Conservation (phyloP, 306 rosid species). For the Ammopiptanthus mongolicus region DNA sequence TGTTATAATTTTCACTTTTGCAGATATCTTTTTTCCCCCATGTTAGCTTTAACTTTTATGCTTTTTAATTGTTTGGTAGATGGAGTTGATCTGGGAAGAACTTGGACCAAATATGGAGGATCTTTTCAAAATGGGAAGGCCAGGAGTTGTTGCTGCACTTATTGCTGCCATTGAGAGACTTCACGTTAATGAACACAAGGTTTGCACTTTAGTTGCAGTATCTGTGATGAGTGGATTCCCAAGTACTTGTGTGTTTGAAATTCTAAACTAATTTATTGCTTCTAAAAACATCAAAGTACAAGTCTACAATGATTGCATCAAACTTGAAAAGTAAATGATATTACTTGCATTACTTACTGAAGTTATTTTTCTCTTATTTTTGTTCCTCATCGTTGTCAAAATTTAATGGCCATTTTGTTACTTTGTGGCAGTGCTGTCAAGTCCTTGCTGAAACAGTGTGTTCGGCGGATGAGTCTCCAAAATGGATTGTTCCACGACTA, state of each 20-base stretch:
- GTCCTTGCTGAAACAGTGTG: slow-evolving; percentile 66
- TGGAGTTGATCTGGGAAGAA: slow-evolving; percentile 84
- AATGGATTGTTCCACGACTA: slow-evolving; percentile 72
- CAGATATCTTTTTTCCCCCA: not conserved
- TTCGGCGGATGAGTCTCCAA: slow-evolving; percentile 50
- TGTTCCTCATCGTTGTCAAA: slow-evolving; percentile 19
- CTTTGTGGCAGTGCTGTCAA: slow-evolving; percentile 65
- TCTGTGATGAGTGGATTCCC: slow-evolving; percentile 20
- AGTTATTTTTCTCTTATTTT: slow-evolving; percentile 20
- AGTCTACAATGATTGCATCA: not conserved
- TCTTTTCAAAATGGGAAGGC: slow-evolving; percentile 76
- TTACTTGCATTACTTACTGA: not conserved
- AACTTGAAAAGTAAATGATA: not conserved
- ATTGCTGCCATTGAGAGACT: slow-evolving; percentile 82
- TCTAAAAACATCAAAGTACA: not conserved
- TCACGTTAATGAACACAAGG: slow-evolving; percentile 69
- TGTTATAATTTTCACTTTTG: slow-evolving; percentile 3
- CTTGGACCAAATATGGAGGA: slow-evolving; percentile 64
- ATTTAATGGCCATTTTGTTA: slow-evolving; percentile 5
- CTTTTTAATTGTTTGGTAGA: slow-evolving; percentile 37
- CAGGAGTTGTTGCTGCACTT: slow-evolving; percentile 87
- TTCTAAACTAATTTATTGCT: slow-evolving; percentile 1
- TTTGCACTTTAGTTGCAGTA: slow-evolving; percentile 25
- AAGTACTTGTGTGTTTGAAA: not conserved
- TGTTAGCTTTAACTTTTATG: not conserved